Conservation (phyloP, 768 basidiomycete species). For the Termitomyces titanicus region DNA sequence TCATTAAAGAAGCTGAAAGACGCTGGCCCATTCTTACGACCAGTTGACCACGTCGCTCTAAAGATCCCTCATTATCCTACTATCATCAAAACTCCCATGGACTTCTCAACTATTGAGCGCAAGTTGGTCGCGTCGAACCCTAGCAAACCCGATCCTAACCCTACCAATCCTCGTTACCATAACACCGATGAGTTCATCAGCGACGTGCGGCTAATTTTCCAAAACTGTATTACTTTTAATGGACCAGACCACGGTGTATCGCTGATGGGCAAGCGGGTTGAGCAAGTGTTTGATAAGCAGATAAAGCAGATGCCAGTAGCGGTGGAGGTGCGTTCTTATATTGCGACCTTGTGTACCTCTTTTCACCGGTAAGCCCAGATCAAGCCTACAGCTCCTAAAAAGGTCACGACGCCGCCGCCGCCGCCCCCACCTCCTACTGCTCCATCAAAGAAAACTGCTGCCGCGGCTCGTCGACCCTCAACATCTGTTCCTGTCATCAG, state of each 20-base stretch:
- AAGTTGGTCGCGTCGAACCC: slow-evolving; percentile 83
- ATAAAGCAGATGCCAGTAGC: slow-evolving; percentile 78
- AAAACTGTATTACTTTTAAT: slow-evolving; percentile 89
- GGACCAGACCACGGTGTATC: slow-evolving; percentile 84
- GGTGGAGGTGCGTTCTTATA: slow-evolving; percentile 55
- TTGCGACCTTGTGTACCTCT: too few relatives aligned
- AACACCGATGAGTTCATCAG: slow-evolving; percentile 75
- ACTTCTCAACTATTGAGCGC: slow-evolving; percentile 86
- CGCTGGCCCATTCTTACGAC: slow-evolving; percentile 72
- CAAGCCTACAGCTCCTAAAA: slow-evolving; percentile 43
- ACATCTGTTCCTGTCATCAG: slow-evolving; percentile 81
- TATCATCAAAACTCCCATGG: slow-evolving; percentile 92
- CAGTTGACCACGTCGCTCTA: slow-evolving; percentile 85
- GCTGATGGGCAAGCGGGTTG: slow-evolving; percentile 75
- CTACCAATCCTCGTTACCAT: slow-evolving; percentile 70
- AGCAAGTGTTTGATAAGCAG: slow-evolving; percentile 85
- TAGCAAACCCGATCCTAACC: slow-evolving; percentile 67
- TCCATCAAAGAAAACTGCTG: slow-evolving; percentile 43
- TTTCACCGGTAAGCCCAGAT: slow-evolving; percentile 17
- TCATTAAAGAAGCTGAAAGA: slow-evolving; percentile 86
- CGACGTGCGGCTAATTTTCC: slow-evolving; percentile 86
- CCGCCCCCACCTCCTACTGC: slow-evolving; percentile 39
- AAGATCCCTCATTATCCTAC: slow-evolving; percentile 85
- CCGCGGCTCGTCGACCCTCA: slow-evolving; percentile 64
- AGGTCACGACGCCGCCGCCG: slow-evolving; percentile 48